Percentiles rank a stretch among this genome's conserved stretches.
Evolutionary conservation across 176 grass and related monocot species (phyloP).

Genomic region (Cenchrus fungigraminus): DNA sequence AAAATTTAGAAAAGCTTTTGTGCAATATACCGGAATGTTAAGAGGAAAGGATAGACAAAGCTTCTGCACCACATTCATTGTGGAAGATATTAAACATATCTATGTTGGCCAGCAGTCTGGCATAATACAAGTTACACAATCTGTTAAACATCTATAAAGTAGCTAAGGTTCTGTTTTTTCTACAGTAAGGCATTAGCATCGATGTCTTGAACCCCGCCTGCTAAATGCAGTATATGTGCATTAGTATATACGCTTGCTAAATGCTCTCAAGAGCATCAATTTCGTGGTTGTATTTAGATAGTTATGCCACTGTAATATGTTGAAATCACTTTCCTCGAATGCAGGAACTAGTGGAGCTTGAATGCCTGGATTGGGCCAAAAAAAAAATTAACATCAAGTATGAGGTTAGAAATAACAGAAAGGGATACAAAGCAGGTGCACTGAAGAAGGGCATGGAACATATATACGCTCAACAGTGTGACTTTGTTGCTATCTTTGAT

Average conservation of each 20-base stretch:
- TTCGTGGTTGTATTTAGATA: constrained; percentile 23
- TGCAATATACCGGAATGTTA: constrained; percentile 15
- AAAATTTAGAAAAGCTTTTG: neutral
- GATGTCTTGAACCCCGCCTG: neutral
- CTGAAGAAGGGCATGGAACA: constrained; percentile 87
- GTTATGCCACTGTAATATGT: neutral
- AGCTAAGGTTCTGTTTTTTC: constrained; percentile 8
- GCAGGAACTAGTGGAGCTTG: constrained; percentile 84
- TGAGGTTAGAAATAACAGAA: constrained; percentile 81
- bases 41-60: neutral
- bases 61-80: neutral
- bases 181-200: neutral
- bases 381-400: constrained; percentile 90
- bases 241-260: constrained; percentile 7
- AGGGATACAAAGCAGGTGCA: constrained; percentile 95
- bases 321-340: constrained; percentile 25
- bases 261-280: constrained; percentile 7
- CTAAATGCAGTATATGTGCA: constrained; percentile 13
- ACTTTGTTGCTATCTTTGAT: constrained; percentile 94
- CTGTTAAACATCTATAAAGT: constrained; percentile 6
- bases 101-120: neutral
- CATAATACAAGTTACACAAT: constrained; percentile 12
- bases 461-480: constrained; percentile 70
- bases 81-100: constrained; percentile 4
- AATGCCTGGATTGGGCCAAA: constrained; percentile 77